A percentile compares a stretch with the other conserved stretches of the same genome.
phyloP scores from a whole-genome alignment of 2,329 filamentous ascomycete species.

The Xylaria sp. region DNA sequence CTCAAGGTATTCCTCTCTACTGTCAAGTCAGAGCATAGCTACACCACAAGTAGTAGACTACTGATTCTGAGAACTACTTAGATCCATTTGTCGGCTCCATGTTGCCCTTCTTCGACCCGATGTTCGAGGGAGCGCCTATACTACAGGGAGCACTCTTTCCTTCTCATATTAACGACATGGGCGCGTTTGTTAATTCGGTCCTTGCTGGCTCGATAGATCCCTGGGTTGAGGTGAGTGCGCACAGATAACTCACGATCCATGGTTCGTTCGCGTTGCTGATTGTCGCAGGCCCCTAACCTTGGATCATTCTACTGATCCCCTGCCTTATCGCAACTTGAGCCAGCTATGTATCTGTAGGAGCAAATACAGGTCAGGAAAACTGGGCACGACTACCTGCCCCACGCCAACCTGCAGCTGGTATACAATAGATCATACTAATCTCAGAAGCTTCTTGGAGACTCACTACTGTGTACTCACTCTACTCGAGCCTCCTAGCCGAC shows the following conservation, averaged over 20 bases:
- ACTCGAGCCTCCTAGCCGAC: not conserved
- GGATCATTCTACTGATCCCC: conserved; percentile 1
- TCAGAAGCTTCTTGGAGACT: not conserved
- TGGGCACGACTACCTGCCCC: not conserved
- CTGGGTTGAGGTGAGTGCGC: conserved; percentile 15
- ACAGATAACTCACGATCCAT: not conserved
- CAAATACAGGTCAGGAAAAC: not conserved
- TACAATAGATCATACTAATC: not conserved
- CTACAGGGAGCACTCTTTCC: conserved; percentile 18
- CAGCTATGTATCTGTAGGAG: not conserved
- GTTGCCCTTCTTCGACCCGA: conserved; percentile 25
- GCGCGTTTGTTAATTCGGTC: conserved; percentile 24
- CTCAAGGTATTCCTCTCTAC: conserved; percentile 15
- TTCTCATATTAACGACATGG: conserved; percentile 25
- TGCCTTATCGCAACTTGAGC: not conserved
- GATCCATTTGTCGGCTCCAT: conserved; percentile 24
- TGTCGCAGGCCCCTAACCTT: conserved; percentile 3
- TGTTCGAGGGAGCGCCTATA: conserved; percentile 25
- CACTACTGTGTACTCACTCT: not conserved
- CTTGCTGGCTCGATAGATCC: conserved; percentile 23
- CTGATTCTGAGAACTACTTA: not conserved
- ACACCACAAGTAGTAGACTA: not conserved
- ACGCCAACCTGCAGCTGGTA: not conserved
- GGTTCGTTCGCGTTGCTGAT: not conserved
- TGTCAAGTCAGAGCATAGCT: not conserved